Base-by-base conservation (phyloP, 805 yeast genomes). In the Blastobotrys robertii region DNA sequence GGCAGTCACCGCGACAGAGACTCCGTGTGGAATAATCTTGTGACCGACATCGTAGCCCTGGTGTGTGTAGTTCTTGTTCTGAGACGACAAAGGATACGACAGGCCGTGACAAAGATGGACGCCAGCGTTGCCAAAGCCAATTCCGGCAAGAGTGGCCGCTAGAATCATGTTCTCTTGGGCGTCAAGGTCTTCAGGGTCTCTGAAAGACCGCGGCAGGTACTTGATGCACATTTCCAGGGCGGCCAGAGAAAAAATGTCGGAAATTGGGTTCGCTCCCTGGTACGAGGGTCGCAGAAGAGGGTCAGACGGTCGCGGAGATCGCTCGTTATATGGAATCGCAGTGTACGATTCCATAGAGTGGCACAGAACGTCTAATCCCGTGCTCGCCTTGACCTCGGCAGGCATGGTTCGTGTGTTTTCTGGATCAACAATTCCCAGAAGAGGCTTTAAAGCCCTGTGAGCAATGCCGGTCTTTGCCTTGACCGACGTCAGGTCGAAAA, bases 81-180 rank as follows among this genome's bases (percentile, higher is more conserved):
- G 65, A 10, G 65, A 59, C 3, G 65, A 59, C 22, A 64, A 50
- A 13, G 68, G 67, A 42, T 64, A 64, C 39, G 71, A 62, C 41
- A 69, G 52, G 46, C 72, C 66, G 51, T 62, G 63, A 59, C 72
- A 60, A 44, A 68, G 51, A 56, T 68, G 66, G 44, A 68, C 66
- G 41, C 72, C 66, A 15, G 72, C 72, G 41, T 67, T 67, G 35
- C 70, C 70, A 50, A 68, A 68, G 16, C 72, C 72, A 43, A 68
- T 62, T 13, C 72, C 72, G 5, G 71, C 72, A 28, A 67, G 57
- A 16, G 70, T 67, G 19, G 71, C 70, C 3, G 70, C 72, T 25
- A 67, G 56, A 33, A 69, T 57, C 63, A 66, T 65, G 45, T 68
- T 58, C 43, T 64, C 65, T 50, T 67, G 69, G 14, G 72, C 72